Base-by-base conservation (phyloP, 192 early-diverging fungal genomes). In the Coemansia sp. region DNA sequence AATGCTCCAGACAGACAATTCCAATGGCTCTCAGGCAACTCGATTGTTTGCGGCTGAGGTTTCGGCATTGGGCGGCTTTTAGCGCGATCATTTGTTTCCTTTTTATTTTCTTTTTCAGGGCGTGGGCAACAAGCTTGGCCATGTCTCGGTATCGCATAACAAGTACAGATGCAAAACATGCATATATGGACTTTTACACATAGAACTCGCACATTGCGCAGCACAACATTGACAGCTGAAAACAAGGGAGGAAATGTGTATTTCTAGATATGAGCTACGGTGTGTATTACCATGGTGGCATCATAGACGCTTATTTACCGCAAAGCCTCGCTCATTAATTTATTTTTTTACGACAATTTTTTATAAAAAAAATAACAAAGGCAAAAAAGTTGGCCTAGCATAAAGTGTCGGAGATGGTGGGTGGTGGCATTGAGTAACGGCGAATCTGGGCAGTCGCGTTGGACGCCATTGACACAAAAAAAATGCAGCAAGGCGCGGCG, bases 41-140 rank as follows among this genome's bases (percentile, higher is more conserved):
- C 5, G 14, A 61, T 61, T 61, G 59, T 61, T 4, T 43, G 39
- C 18, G 59, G 35, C 37, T 61, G 34, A 37, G 34, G 18, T 43
- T 43, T 61, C 59, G 59, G 59, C 59, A 41, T 61, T 61, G 59
- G 33, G 35, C 35, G 59, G 35, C 37, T 61, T 38, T 43, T 61
- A 20, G 59, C 59, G 39, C 59, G 59, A 61, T 61, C 59, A 18
- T 37, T 61, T 61, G 35, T 38, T 35, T 60, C 15, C 41, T 56
- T 56, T 56, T 22, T 56, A 34, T 32, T 56, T 56, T 20, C 18
- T 4, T 56, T 4, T 56, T 56, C 54, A 56, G 12, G 45, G 45
- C 45, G 45, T 48, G 45, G 45, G 45, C 45, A 48, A 12, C 45
- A 48, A 48, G 14, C 11, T 15, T 15, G 14, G 45, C 45, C 45